Conservation (phyloP, 257 asterid genomes). For the Solanum commersonii region DNA sequence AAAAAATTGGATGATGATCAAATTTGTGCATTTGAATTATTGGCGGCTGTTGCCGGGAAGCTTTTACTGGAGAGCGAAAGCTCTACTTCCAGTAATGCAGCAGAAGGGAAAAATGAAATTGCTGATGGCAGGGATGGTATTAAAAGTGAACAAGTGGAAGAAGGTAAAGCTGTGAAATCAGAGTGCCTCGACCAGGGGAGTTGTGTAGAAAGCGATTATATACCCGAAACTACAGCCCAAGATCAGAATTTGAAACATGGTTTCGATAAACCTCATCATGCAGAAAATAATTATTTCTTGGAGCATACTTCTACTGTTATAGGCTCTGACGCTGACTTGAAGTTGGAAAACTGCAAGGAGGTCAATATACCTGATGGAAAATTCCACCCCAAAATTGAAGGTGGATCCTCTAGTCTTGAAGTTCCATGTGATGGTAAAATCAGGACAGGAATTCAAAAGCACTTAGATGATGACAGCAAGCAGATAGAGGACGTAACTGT, state of each 20-base stretch:
- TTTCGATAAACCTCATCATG: constrained; percentile 19
- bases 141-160: constrained; percentile 18
- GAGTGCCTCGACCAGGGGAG: constrained; percentile 74
- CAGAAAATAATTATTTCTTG: constrained; percentile 32
- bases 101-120: constrained; percentile 30
- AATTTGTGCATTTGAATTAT: constrained; percentile 87
- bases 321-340: constrained; percentile 28
- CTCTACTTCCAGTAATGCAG: constrained; percentile 74
- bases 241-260: constrained; percentile 29
- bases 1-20: constrained; percentile 42
- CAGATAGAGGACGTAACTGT: constrained; percentile 22
- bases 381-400: constrained; percentile 9
- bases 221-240: constrained; percentile 28
- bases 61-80: constrained; percentile 84
- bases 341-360: constrained; percentile 23
- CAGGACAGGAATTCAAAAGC: constrained; percentile 22
- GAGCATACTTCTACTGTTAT: constrained; percentile 31
- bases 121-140: constrained; percentile 16
- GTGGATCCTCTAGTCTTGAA: constrained; percentile 7
- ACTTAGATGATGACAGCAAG: not conserved
- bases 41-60: constrained; percentile 95
- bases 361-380: constrained; percentile 15
- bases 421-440: constrained; percentile 15
- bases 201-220: constrained; percentile 63
- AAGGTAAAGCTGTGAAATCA: constrained; percentile 34